Conservation (phyloP, 352 stramenopile species). For the Phytophthora nicotianae region DNA sequence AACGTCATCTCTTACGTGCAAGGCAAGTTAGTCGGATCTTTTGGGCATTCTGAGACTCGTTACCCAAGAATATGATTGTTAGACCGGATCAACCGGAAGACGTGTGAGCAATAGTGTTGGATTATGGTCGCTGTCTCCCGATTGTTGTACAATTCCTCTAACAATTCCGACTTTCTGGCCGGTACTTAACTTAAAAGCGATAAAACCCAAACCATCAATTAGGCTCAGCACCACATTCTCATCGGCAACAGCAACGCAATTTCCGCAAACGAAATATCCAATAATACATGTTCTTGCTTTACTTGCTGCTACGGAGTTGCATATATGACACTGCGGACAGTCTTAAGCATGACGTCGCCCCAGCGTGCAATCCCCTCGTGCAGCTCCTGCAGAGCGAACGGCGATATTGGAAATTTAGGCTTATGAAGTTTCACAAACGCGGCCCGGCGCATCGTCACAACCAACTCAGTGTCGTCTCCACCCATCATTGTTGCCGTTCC, state of each 20-base stretch:
- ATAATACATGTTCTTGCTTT: background rate
- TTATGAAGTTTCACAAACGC: conserved; percentile 37
- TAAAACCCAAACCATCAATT: too few species aligned
- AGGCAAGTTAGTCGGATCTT: too few species aligned
- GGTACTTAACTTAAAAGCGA: too few species aligned
- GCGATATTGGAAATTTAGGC: conserved; percentile 25
- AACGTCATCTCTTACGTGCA: too few species aligned
- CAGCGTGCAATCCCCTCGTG: conserved; percentile 34
- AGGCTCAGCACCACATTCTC: too few species aligned
- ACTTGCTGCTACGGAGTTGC: conserved; percentile 25
- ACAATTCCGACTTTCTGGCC: too few species aligned
- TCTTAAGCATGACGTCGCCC: conserved; percentile 46
- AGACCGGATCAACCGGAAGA: too few species aligned
- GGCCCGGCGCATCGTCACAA: conserved; percentile 35
- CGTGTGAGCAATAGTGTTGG: too few species aligned
- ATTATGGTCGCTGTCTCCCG: too few species aligned
- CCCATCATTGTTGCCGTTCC: background rate
- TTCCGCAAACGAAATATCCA: background rate
- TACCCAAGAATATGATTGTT: too few species aligned
- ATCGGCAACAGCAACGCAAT: background rate
- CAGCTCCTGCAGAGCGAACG: conserved; percentile 32
- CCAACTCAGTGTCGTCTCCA: conserved; percentile 29
- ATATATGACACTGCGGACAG: conserved; percentile 36
- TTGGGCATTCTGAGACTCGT: too few species aligned
- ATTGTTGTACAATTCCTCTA: too few species aligned